Evolutionary conservation across 495 filamentous ascomycete genomes (phyloP).

Genomic region (Penicillium fimorum): DNA sequence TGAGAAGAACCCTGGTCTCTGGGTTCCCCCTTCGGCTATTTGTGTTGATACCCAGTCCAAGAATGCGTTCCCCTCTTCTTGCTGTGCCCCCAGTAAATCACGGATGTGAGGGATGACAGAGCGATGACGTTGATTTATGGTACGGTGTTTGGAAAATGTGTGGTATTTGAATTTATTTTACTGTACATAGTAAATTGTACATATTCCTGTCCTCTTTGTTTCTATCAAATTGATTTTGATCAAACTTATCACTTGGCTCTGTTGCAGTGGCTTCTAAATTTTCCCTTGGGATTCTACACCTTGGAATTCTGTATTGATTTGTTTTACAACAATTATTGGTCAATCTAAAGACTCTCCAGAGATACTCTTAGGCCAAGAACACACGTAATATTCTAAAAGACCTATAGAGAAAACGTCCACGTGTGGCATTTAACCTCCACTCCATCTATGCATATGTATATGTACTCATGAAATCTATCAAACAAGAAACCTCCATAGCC

Average conservation of each 20-base stretch:
- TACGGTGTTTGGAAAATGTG: background rate
- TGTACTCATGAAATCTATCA: background rate
- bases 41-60: conserved; percentile 31
- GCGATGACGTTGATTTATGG: background rate
- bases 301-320: background rate
- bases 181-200: conserved; percentile 8
- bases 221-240: background rate
- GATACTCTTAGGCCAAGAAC: too few species aligned
- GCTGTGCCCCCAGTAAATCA: conserved; percentile 19
- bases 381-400: too few species aligned
- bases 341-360: too few species aligned
- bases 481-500: background rate
- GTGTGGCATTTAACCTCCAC: background rate
- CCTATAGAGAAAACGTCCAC: too few species aligned
- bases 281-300: background rate
- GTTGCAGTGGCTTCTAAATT: background rate
- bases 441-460: conserved; percentile 2
- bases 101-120: background rate
- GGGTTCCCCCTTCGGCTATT: conserved; percentile 57
- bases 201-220: background rate
- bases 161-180: background rate
- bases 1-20: conserved; percentile 65
- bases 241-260: background rate
- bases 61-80: conserved; percentile 29
- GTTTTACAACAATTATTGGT: background rate